Conservation (phyloP, 305 asterid species). For the Withania somnifera region DNA sequence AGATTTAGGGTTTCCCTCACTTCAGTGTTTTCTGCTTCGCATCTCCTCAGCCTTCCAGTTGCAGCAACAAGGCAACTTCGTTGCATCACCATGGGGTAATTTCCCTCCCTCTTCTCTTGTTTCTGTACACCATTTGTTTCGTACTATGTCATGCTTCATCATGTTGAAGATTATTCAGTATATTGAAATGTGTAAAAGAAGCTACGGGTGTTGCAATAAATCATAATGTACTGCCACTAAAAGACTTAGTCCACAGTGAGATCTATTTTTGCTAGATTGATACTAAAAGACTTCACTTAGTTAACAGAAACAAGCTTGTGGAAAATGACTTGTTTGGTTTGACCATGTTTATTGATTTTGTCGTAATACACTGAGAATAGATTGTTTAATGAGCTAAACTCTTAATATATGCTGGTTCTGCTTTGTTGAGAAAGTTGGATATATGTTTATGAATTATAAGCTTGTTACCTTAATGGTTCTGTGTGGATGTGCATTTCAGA, state of each 20-base stretch:
- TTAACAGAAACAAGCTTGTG: neutral
- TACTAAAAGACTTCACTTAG: too few species aligned
- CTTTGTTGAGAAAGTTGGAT: neutral
- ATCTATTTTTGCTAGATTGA: too few species aligned
- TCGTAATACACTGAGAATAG: neutral
- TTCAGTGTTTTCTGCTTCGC: neutral
- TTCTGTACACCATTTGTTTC: too few species aligned
- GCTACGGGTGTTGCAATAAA: neutral
- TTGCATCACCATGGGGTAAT: neutral
- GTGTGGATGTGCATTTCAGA: too few species aligned
- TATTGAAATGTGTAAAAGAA: neutral
- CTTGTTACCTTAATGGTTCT: too few species aligned
- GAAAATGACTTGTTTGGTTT: neutral
- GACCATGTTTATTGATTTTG: neutral
- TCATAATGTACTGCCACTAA: neutral
- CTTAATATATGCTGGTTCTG: neutral
- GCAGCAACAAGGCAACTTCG: neutral
- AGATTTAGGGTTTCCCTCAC: neutral
- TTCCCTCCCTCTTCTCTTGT: neutral
- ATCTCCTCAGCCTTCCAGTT: neutral
- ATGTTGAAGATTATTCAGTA: neutral
- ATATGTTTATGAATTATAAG: neutral
- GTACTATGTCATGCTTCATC: neutral
- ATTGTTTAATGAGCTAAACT: neutral
- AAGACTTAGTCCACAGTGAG: too few species aligned